Percentiles rank a stretch among this genome's conserved stretches.
Conservation (phyloP, 148 eudicot genomes). For the Euryodendron excelsum region DNA sequence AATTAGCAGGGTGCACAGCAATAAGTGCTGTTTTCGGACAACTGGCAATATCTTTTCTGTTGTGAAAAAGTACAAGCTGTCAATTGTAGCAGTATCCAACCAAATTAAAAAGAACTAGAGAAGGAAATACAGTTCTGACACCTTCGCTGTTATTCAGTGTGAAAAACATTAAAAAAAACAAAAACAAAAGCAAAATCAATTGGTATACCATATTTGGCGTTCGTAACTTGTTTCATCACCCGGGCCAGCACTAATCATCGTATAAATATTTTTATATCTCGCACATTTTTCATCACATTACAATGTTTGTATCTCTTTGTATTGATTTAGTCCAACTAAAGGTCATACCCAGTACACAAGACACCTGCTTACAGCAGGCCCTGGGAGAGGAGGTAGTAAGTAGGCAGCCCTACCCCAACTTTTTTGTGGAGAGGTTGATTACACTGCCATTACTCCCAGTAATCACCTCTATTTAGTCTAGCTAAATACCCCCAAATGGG, state of each 20-base stretch:
- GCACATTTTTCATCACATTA: not conserved
- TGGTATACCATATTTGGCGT: not conserved
- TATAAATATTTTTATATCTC: not conserved
- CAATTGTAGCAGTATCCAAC: conserved; percentile 10
- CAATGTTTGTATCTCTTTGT: not conserved
- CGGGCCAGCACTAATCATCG: not conserved
- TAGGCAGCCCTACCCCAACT: too few species aligned
- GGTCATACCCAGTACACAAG: too few species aligned
- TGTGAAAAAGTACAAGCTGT: conserved; percentile 16
- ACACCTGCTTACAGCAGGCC: too few species aligned
- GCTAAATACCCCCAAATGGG: too few species aligned
- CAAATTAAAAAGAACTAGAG: not conserved
- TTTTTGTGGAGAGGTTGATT: too few species aligned
- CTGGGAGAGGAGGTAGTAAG: too few species aligned
- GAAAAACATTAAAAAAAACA: not conserved
- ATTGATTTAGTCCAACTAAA: too few species aligned
- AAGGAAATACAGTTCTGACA: not conserved
- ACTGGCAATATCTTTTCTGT: conserved; percentile 92
- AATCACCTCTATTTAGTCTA: not conserved
- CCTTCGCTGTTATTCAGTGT: not conserved
- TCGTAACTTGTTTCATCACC: not conserved
- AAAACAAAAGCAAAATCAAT: too few species aligned
- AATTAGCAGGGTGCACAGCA: conserved; percentile 90
- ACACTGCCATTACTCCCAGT: too few species aligned
- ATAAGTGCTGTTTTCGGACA: conserved; percentile 81